Conservation (phyloP, 352 stramenopile genomes). For the Phytophthora pini region DNA sequence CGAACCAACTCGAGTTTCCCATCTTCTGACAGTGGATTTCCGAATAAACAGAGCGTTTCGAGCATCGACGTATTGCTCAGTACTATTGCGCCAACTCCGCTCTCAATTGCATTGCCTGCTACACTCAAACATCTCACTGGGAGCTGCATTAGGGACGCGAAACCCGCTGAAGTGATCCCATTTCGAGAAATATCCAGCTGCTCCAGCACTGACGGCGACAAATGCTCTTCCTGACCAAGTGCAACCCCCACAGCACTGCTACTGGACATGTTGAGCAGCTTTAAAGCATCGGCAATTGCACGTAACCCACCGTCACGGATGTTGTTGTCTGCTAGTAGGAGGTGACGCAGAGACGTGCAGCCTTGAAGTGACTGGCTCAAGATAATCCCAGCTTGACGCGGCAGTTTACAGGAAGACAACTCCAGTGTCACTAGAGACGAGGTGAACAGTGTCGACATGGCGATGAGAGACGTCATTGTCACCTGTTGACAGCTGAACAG, state of each 20-base stretch:
- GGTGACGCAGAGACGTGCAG: constrained; percentile 33
- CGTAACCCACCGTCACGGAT: constrained; percentile 60
- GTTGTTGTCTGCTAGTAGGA: constrained; percentile 60
- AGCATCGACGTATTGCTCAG: constrained; percentile 32
- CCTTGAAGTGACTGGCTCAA: constrained; percentile 60
- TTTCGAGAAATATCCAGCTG: constrained; percentile 57
- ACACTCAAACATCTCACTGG: constrained; percentile 29
- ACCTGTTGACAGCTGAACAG: constrained; percentile 47
- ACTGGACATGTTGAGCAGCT: constrained; percentile 23
- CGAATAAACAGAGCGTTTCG: constrained; percentile 34
- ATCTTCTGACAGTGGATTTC: constrained; percentile 48
- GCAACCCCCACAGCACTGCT: constrained; percentile 3
- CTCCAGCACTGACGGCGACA: constrained; percentile 28
- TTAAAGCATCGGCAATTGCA: constrained; percentile 56
- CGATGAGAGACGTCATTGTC: constrained; percentile 67
- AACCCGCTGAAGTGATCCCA: constrained; percentile 44
- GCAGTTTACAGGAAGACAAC: constrained; percentile 55
- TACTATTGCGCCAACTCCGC: constrained; percentile 33
- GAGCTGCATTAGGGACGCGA: constrained; percentile 38
- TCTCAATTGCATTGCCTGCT: constrained; percentile 45
- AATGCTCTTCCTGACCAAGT: constrained; percentile 2
- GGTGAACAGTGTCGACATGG: constrained; percentile 45
- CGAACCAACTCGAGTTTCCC: constrained; percentile 43
- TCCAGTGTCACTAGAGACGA: constrained; percentile 51
- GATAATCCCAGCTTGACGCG: constrained; percentile 64